Conservation (phyloP, 169 alveolate genomes). For the Cryptosporidium felis region DNA sequence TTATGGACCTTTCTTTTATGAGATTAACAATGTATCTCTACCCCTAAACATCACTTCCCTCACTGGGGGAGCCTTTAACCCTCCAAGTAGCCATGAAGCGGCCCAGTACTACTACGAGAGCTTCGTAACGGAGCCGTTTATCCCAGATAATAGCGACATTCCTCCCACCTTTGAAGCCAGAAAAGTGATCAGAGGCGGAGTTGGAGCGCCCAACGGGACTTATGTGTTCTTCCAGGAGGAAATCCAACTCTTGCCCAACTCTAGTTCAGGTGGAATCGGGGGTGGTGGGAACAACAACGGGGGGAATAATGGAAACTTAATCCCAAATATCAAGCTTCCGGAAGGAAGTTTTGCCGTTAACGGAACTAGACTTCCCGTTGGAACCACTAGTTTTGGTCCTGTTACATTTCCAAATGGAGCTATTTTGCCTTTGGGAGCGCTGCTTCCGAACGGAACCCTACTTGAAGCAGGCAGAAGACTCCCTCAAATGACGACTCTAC, state of each 20-base stretch:
- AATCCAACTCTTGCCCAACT: constrained; percentile 50
- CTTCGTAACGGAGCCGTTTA: constrained; percentile 61
- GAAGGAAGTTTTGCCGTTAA: constrained; percentile 49
- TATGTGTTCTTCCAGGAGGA: constrained; percentile 65
- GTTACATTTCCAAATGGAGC: constrained; percentile 71
- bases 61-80: constrained; percentile 67
- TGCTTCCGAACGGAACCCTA: constrained; percentile 62
- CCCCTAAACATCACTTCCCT: constrained; percentile 50
- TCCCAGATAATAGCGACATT: constrained; percentile 6
- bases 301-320: neutral
- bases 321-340: constrained; percentile 17
- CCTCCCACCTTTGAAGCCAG: constrained; percentile 58
- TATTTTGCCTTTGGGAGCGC: constrained; percentile 64
- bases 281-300: neutral
- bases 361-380: constrained; percentile 66
- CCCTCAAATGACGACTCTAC: constrained; percentile 43
- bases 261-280: constrained; percentile 2
- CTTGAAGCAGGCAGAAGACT: constrained; percentile 23
- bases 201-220: constrained; percentile 68
- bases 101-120: constrained; percentile 70
- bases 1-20: constrained; percentile 66
- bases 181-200: constrained; percentile 66
- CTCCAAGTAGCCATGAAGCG: constrained; percentile 50
- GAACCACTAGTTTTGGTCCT: constrained; percentile 71
- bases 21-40: constrained; percentile 53